Base-by-base conservation (phyloP, 2,329 filamentous ascomycete genomes). In the Geoglossum cookeanum region DNA sequence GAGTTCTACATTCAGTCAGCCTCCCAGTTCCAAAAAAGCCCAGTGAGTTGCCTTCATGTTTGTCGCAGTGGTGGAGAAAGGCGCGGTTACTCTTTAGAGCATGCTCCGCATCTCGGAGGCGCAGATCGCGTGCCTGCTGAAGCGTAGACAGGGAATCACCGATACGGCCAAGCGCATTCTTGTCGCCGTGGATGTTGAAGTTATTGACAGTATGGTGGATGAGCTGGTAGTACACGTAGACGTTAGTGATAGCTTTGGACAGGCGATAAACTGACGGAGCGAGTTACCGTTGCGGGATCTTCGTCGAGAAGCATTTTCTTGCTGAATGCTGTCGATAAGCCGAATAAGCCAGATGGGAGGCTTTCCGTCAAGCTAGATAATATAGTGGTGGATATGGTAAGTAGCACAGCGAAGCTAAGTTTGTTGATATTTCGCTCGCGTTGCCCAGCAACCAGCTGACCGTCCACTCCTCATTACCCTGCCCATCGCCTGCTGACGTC, bases 131-230 rank as follows among this genome's bases (percentile, higher is more conserved):
- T 59, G 88, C 86, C 66, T 89, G 82, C 64, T 87, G 80, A n/a
- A 98, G 81, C 0, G 86, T 86, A 7, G 81, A 79, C 56, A 96
- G 78, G 0, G 87, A 91, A 68, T 90, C 87, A 68, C 81, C 81
- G 67, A 97, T 85, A 67, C 92, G 88, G 22, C 83, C 76, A 22
- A 97, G 80, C 60, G 87, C 86, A 62, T 81, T 75, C 67, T 89
- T 92, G 76, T 98, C 92, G 9, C 87, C 87, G 22, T 80, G 76
- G 65, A 91, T 94, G 74, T 94, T 92, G 81, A 98, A 98, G 76
- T 96, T 95, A 65, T 83, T 78, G 65, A 94, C 85, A 47, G 90
- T 95, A 73, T 94, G 85, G 67, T 84, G 79, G 72, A 98, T 94
- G 67, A 96, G 84, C 86, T 92, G 70, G 52, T 58, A 58, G 55